A percentile compares a stretch with the other conserved stretches of the same genome.
These are phyloP conservation scores for Penicillium parvum DNA, from an alignment of 495 filamentous ascomycete species.

Conservation along the genomic window DNA sequence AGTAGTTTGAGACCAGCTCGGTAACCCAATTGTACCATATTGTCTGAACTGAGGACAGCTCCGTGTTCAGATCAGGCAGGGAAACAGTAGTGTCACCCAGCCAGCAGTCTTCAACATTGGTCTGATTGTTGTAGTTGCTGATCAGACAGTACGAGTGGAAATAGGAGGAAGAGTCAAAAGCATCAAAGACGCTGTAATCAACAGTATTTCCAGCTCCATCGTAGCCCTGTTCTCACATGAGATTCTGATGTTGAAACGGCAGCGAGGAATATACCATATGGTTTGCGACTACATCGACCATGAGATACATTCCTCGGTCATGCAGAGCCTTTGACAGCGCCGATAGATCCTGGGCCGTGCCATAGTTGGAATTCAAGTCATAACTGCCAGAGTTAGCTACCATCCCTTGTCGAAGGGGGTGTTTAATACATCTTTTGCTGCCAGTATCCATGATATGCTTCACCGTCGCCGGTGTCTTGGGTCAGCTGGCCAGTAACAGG, in stretches of 20 bases:
- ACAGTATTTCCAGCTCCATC: slow-evolving; percentile 50
- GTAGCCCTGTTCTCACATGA: slow-evolving; percentile 47
- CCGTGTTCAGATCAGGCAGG: slow-evolving; percentile 66
- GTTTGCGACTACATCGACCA: slow-evolving; percentile 81
- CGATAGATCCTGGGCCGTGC: slow-evolving; percentile 57
- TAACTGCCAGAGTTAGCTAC: slow-evolving; percentile 31
- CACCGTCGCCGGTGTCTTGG: slow-evolving; percentile 46
- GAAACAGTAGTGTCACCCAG: slow-evolving; percentile 55
- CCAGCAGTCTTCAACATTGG: slow-evolving; percentile 55
- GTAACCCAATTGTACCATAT: slow-evolving; percentile 64
- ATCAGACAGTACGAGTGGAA: slow-evolving; percentile 68
- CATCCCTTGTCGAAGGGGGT: not conserved
- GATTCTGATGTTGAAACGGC: slow-evolving; percentile 34
- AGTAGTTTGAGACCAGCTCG: slow-evolving; percentile 60
- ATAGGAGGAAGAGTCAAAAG: slow-evolving; percentile 59
- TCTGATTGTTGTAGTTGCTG: slow-evolving; percentile 56
- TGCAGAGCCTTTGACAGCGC: slow-evolving; percentile 57
- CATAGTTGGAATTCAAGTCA: slow-evolving; percentile 59
- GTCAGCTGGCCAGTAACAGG: slow-evolving; percentile 63
- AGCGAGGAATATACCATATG: slow-evolving; percentile 55
- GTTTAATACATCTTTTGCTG: slow-evolving; percentile 58
- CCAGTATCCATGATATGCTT: slow-evolving; percentile 74
- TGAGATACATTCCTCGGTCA: slow-evolving; percentile 62
- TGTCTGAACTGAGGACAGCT: slow-evolving; percentile 49
- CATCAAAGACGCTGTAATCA: slow-evolving; percentile 58